Conservation (phyloP, 495 filamentous ascomycete species). For the Neurospora sp. region DNA sequence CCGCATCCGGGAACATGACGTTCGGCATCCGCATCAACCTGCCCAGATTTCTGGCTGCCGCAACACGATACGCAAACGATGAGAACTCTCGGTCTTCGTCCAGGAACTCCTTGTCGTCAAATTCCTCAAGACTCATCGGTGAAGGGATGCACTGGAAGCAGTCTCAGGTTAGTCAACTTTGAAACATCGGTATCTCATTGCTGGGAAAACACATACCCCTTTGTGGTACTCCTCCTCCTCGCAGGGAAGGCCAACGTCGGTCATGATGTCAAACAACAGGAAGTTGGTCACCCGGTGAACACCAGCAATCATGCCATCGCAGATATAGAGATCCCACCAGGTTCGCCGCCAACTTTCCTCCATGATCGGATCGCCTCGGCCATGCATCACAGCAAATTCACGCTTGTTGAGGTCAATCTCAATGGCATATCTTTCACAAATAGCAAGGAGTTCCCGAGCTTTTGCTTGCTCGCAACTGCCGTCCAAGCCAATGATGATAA, state of each 20-base stretch:
- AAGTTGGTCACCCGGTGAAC: constrained; percentile 50
- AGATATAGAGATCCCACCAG: constrained; percentile 85
- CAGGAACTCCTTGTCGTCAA: constrained; percentile 58
- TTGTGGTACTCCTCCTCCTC: constrained; percentile 61
- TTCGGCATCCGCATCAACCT: constrained; percentile 53
- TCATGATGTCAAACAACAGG: constrained; percentile 41
- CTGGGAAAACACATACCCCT: constrained; percentile 40
- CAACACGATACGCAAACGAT: constrained; percentile 68
- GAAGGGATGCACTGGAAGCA: constrained; percentile 48
- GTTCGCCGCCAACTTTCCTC: constrained; percentile 74
- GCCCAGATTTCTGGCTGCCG: constrained; percentile 63
- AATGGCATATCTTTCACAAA: constrained; percentile 59
- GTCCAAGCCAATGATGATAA: constrained; percentile 70
- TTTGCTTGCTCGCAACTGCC: constrained; percentile 58
- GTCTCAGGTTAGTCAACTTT: constrained; percentile 3
- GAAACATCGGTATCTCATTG: background rate
- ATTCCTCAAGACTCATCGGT: constrained; percentile 54
- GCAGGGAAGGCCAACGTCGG: constrained; percentile 61
- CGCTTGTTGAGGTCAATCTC: constrained; percentile 64
- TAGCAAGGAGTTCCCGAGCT: constrained; percentile 53
- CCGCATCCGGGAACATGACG: constrained; percentile 34
- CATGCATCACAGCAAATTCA: constrained; percentile 36
- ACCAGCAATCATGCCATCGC: constrained; percentile 58
- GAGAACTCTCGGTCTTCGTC: constrained; percentile 57
- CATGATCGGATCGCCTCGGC: constrained; percentile 36